Conservation (phyloP, 768 basidiomycete species). For the Lyophyllum decastes region DNA sequence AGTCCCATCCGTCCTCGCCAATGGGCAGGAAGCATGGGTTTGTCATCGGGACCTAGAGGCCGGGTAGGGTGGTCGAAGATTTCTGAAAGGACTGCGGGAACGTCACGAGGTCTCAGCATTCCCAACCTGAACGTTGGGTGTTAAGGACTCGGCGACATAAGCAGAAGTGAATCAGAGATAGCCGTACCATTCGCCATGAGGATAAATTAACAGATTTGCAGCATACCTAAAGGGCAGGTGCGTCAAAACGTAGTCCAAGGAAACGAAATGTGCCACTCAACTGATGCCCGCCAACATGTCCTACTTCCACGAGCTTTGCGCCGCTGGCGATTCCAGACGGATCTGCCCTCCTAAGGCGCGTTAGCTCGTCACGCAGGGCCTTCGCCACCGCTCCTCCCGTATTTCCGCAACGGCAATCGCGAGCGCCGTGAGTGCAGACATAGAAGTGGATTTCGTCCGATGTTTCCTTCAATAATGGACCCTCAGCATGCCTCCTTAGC, state of each 20-base stretch:
- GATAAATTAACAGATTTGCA: slow-evolving; percentile 68
- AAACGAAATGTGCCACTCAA: slow-evolving; percentile 12
- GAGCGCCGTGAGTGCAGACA: slow-evolving; percentile 77
- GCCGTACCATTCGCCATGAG: slow-evolving; percentile 73
- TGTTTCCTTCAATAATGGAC: slow-evolving; percentile 10
- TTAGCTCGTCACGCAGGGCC: slow-evolving; percentile 55
- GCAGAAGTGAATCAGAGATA: not conserved
- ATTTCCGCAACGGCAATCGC: slow-evolving; percentile 81
- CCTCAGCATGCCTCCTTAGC: slow-evolving; percentile 32
- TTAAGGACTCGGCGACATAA: not conserved
- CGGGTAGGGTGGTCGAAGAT: slow-evolving; percentile 32
- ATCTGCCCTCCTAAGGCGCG: slow-evolving; percentile 31
- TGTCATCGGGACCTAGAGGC: slow-evolving; percentile 22
- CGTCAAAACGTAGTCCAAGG: not conserved
- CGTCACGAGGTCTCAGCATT: slow-evolving; percentile 55
- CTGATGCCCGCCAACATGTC: slow-evolving; percentile 87
- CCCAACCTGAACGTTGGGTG: slow-evolving; percentile 53
- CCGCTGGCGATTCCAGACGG: slow-evolving; percentile 23
- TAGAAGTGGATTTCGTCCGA: slow-evolving; percentile 47
- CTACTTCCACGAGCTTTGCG: slow-evolving; percentile 62
- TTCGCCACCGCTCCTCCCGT: slow-evolving; percentile 58
- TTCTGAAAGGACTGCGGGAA: slow-evolving; percentile 51
- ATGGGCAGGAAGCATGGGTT: slow-evolving; percentile 45
- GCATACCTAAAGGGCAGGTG: slow-evolving; percentile 52
- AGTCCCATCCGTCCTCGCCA: slow-evolving; percentile 80